Conservation (phyloP, 805 yeast species). For the Jamesozyma spencerorum region DNA sequence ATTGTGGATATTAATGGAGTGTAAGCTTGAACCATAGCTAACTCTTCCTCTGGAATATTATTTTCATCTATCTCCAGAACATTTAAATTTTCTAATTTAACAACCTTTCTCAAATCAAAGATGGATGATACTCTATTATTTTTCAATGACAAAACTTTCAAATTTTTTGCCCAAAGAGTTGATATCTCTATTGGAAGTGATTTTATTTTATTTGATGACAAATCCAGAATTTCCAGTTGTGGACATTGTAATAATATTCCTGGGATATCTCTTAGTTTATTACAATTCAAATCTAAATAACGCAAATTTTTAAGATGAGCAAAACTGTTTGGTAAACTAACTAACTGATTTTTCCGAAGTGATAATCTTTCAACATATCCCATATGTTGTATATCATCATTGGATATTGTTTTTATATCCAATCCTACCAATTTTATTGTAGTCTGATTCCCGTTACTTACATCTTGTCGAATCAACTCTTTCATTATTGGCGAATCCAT, state of each 20-base stretch:
- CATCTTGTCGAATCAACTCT: constrained; percentile 33
- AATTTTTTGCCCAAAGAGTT: constrained; percentile 32
- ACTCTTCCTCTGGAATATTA: constrained; percentile 44
- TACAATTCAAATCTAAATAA: constrained; percentile 59
- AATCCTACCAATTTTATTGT: constrained; percentile 34
- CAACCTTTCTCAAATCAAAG: constrained; percentile 44
- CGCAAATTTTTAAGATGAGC: constrained; percentile 37
- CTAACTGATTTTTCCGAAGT: constrained; percentile 43
- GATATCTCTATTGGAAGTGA: constrained; percentile 38
- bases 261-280: constrained; percentile 48
- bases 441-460: background rate
- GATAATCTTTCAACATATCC: constrained; percentile 41
- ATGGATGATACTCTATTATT: constrained; percentile 41
- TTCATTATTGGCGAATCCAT: constrained; percentile 39
- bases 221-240: constrained; percentile 54
- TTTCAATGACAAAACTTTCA: constrained; percentile 53
- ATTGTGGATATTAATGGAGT: constrained; percentile 34
- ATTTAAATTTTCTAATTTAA: constrained; percentile 42
- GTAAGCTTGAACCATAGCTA: constrained; percentile 32
- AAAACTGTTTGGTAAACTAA: constrained; percentile 41
- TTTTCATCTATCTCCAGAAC: constrained; percentile 55
- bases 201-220: constrained; percentile 48
- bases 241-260: constrained; percentile 30
- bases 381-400: constrained; percentile 32
- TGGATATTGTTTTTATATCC: constrained; percentile 33